Evolutionary conservation across 495 filamentous ascomycete species (phyloP).

Genomic region (Podospora sp.): DNA sequence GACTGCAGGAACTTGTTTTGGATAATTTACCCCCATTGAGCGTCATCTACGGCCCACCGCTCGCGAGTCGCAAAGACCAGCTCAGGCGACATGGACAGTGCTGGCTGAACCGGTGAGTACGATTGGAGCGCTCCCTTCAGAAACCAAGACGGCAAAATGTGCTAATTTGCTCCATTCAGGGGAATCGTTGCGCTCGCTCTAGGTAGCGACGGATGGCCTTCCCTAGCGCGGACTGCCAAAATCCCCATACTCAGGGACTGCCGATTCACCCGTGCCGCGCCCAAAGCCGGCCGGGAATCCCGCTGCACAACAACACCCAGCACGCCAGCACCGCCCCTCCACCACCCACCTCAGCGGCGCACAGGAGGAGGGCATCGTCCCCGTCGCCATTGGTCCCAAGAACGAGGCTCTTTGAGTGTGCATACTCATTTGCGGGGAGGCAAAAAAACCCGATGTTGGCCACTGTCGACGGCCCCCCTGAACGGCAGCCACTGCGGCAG

Average conservation of each 20-base stretch:
- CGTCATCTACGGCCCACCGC: background rate
- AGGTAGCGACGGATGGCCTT: background rate
- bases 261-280: constrained; percentile 32
- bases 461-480: background rate
- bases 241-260: background rate
- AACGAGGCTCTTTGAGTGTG: constrained; percentile 18
- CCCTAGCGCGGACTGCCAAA: background rate
- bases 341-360: background rate
- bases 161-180: background rate
- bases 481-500: background rate
- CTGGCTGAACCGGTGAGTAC: background rate
- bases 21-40: background rate
- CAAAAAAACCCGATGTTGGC: constrained; percentile 20
- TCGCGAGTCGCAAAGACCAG: background rate
- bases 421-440: constrained; percentile 21
- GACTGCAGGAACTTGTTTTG: constrained; percentile 5
- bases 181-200: background rate
- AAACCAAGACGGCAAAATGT: constrained; percentile 12
- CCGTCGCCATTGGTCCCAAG: constrained; percentile 13
- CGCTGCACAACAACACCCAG: no score
- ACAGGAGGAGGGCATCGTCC: background rate
- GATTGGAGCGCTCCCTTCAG: constrained; percentile 7
- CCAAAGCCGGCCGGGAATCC: background rate
- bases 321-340: background rate
- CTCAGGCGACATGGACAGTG: no score